phyloP scores from a whole-genome alignment of 1,284 basidiomycete genomes.

The Tremellales sp. region DNA sequence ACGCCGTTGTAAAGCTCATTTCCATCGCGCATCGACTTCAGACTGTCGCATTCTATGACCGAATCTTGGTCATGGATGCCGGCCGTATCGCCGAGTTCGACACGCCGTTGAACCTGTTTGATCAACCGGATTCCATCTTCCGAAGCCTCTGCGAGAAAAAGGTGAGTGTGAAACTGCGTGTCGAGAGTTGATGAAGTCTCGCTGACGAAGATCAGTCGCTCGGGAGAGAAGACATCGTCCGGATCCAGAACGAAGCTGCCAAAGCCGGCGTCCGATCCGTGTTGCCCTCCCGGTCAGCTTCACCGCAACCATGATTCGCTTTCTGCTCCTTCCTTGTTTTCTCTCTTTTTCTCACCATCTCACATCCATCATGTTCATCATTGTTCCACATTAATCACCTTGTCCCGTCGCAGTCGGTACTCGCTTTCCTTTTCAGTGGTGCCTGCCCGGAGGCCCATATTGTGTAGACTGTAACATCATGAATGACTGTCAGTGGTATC shows the following conservation, averaged over 20 bases:
- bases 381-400: too few relatives aligned
- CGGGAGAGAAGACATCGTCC: neutral
- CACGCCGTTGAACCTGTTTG: constrained; percentile 42
- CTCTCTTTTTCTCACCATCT: too few relatives aligned
- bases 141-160: constrained; percentile 35
- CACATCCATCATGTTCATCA: too few relatives aligned
- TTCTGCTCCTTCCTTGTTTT: too few relatives aligned
- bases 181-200: neutral
- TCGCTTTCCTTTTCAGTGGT: too few relatives aligned
- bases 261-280: neutral
- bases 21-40: constrained; percentile 72
- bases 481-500: too few relatives aligned
- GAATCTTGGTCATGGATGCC: constrained; percentile 42
- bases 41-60: constrained; percentile 58
- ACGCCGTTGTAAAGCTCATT: constrained; percentile 49
- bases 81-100: constrained; percentile 44
- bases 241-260: neutral
- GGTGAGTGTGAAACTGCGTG: constrained; percentile 1
- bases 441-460: too few relatives aligned
- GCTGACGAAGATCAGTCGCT: neutral
- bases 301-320: too few relatives aligned
- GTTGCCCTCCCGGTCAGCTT: too few relatives aligned
- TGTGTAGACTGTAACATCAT: too few relatives aligned
- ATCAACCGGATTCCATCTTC: constrained; percentile 39
- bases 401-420: too few relatives aligned